Evolutionary conservation across 768 basidiomycete genomes (phyloP), one percentile per base, ranked within the genome.

Genomic region (Boletus rubroflammeus): DNA sequence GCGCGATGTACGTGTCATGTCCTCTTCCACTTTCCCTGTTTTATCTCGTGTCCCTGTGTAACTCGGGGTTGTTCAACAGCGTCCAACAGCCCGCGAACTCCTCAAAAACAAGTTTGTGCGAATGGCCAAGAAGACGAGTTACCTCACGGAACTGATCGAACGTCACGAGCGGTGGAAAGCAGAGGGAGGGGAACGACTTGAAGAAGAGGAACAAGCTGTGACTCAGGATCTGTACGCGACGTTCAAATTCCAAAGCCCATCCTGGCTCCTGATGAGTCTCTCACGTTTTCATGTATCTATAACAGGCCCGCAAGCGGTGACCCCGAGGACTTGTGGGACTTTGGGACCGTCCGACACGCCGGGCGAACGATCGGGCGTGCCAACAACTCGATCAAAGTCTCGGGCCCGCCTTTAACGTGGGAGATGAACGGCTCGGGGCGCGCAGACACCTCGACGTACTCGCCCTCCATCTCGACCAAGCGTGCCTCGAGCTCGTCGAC

Each of bases 71-170:
- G 53, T 55, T 48, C 59, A 56, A 55, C 67, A 95, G 90, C 90
- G 97, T 31, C 97, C 97, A 25, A 78, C 92, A 19, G 97, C 97
- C n/a, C 85, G 86, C 53, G 96, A 99, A 55, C 81, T 99, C 44
- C 77, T 99, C 55, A 96, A 93, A 66, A 97, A 99, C 72, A 96
- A 95, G 66, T 99, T 97, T 69, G 84, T 98, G 59, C 82, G 89
- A 56, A 86, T 90, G 80, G 96, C 96, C 19, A 94, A 93, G 77
- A 97, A 97, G 77, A 87, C 93, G 9, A 90, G 72, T 64, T 98
- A 97, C 66, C 75, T 99, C 56, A 96, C 94, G 0, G 97, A 99
- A 69, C 77, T 99, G 38, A 97, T 98, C 57, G 96, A 98, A 57
- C 81, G 94, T 29, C 88, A 92, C 57, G 93, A 98, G 64, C 80